A percentile compares a stretch with the other conserved stretches of the same genome.
Evolutionary conservation across 768 basidiomycete genomes (phyloP).

Genomic region (Tubosaeta sp.): DNA sequence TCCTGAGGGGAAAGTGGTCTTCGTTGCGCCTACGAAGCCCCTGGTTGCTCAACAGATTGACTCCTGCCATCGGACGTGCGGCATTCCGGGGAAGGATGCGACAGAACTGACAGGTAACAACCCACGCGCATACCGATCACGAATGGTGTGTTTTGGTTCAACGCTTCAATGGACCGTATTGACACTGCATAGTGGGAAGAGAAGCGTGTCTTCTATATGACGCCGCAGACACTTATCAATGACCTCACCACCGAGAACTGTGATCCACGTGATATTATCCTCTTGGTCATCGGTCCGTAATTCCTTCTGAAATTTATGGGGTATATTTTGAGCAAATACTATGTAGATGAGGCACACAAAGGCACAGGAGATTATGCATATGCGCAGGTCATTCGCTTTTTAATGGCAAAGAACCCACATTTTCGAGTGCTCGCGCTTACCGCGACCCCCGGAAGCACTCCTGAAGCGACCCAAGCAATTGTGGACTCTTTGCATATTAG

Average conservation of each 20-base stretch:
- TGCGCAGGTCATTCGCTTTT: slow-evolving; percentile 77
- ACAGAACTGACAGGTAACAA: slow-evolving; percentile 84
- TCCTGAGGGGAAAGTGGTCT: slow-evolving; percentile 86
- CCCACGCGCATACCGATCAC: slow-evolving; percentile 45
- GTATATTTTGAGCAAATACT: background rate
- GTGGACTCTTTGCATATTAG: slow-evolving; percentile 95
- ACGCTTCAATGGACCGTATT: background rate
- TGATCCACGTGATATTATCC: slow-evolving; percentile 75
- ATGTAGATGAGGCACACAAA: slow-evolving; percentile 87
- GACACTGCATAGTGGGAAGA: slow-evolving; percentile 57
- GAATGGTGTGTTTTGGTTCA: slow-evolving; percentile 46
- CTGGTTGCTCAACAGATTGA: slow-evolving; percentile 93
- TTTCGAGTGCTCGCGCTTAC: slow-evolving; percentile 92
- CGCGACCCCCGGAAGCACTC: slow-evolving; percentile 86
- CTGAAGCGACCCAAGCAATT: slow-evolving; percentile 83
- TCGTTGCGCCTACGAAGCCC: slow-evolving; percentile 95
- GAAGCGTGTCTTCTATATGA: slow-evolving; percentile 92
- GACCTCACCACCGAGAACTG: slow-evolving; percentile 73
- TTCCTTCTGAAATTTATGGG: background rate
- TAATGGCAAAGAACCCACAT: slow-evolving; percentile 93
- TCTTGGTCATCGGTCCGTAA: slow-evolving; percentile 78
- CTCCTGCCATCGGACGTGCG: slow-evolving; percentile 90
- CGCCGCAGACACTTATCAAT: slow-evolving; percentile 90
- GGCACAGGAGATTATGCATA: slow-evolving; percentile 94
- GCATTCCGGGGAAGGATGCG: slow-evolving; percentile 84